These are phyloP conservation scores for Cyclostephanos invisitatus DNA, from an alignment of 108 stramenopile species.

Conservation along the genomic window DNA sequence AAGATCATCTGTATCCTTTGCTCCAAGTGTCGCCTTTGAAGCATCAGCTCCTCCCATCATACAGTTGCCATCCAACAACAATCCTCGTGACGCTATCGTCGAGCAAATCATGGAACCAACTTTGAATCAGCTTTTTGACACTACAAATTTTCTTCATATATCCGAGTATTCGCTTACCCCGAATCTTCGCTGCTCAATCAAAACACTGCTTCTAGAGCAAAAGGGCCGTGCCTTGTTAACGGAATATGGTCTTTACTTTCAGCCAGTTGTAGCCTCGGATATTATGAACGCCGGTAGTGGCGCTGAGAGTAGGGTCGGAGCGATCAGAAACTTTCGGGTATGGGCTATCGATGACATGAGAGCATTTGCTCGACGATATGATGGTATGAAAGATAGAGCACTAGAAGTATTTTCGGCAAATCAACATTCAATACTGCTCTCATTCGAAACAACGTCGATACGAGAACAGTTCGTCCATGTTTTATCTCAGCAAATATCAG, in stretches of 20 bases:
- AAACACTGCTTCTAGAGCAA: constrained; percentile 58
- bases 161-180: constrained; percentile 62
- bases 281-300: constrained; percentile 20
- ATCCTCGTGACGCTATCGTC: constrained; percentile 44
- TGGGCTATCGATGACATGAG: constrained; percentile 64
- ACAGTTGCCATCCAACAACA: constrained; percentile 25
- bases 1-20: constrained; percentile 15
- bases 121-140: constrained; percentile 73
- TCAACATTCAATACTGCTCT: constrained; percentile 59
- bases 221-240: constrained; percentile 68
- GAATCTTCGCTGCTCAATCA: constrained; percentile 47
- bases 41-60: constrained; percentile 31
- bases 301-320: neutral
- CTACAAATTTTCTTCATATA: constrained; percentile 60
- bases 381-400: constrained; percentile 77
- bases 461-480: constrained; percentile 75
- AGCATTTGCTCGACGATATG: constrained; percentile 72
- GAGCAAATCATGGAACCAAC: constrained; percentile 50
- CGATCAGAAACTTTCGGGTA: constrained; percentile 19
- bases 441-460: constrained; percentile 65
- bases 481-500: constrained; percentile 43
- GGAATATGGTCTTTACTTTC: constrained; percentile 73
- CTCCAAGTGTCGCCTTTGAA: constrained; percentile 27
- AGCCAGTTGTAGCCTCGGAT: constrained; percentile 49
- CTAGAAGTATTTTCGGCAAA: constrained; percentile 73